Evolutionary conservation across 495 filamentous ascomycete genomes (phyloP), one percentile per base, ranked within the genome.

Genomic region (Hypoxylon perforatum): DNA sequence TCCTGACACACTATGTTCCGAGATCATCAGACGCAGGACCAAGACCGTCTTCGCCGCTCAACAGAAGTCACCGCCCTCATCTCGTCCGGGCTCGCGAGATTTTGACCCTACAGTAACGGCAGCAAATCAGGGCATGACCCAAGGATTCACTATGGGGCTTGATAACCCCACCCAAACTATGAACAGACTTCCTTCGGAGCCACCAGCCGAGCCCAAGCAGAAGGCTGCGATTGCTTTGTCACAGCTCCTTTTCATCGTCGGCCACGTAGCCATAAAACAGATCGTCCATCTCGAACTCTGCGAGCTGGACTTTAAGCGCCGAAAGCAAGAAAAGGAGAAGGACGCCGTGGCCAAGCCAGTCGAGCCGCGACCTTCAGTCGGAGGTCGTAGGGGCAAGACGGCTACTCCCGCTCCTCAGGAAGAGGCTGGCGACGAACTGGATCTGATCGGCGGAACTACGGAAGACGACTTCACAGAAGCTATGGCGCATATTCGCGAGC

Each of bases 251-350:
- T 99, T 97, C 76, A 88, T 97, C 51, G 94, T 99, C 52, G 95
- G 94, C 4, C 94, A 99, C 72, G 92, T 97, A 59, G 94, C 94
- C 25, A 92, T 99, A 78, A 99, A 99, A 76, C 95, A 99, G 70
- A 99, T 98, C 61, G 95, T 99, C n/a, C 96, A 99, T 75, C 84
- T 99, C n/a, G 95, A 99, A 66, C 84, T 98, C 1, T 94, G 92
- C 77, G 95, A 99, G 73, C 85, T 94, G 36, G 95, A 99, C 75
- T 99, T 99, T 78, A 99, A 99, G 78, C 87, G 94, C 22, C 85
- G 93, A 56, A 99, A 98, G 78, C 92, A 91, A 12, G 95, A 97
- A 67, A 92, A 94, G 62, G 95, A 98, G 75, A 97, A 94, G 77
- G 90, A 82, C 45, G 77, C 80, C 2, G 75, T 77, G 7, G 74